Evolutionary conservation across 2,329 filamentous ascomycete genomes (phyloP), one percentile per base, ranked within the genome.

Genomic region (Orbilia javanica): DNA sequence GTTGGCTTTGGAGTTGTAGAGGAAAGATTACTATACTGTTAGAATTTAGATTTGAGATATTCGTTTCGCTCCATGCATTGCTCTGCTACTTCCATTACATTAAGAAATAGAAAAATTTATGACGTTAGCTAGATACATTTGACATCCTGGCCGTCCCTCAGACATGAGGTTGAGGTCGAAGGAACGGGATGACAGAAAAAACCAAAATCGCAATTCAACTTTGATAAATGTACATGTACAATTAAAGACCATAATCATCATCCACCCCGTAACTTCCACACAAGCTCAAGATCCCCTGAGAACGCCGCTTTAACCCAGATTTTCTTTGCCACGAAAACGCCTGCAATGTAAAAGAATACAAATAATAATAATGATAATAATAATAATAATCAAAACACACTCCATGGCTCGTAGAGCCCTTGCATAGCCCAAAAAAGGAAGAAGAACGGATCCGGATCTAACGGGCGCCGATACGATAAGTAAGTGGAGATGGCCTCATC

Each of bases 401-500:
- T 64, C 71, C 71, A 75, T 75, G 52, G 63, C 63, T 63, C 22
- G 71, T 46, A 68, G 63, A 75, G 71, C 46, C 46, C 34, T 39
- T 8, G 25, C 62, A 22, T 25, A 68, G 27, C 53, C n/a, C 13
- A 29, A 66, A 39, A 11, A n/a, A n/a, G n/a, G n/a, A n/a, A 22
- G n/a, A 27, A 73, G n/a, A 63, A 60, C 31, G 20, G 53, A 50
- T 73, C 50, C 31, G 20, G 53, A 50, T 73, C 50, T 60, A 57
- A 57, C 46, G 36, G 44, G 44, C 22, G 52, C 62, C 25, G 31
- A 42, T 20, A 66, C 22, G 31, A 60, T 57, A 60, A 60, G 66
- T 55, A 76, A 76, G 72, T 66, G 72, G 72, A 76, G 72, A 76
- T 76, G 44, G 65, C 39, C 52, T 64, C 18, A 25, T 50, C 34